Percentiles rank a stretch among this genome's conserved stretches.
phyloP scores from a whole-genome alignment of 768 basidiomycete species.

The Termitomyces sp. region DNA sequence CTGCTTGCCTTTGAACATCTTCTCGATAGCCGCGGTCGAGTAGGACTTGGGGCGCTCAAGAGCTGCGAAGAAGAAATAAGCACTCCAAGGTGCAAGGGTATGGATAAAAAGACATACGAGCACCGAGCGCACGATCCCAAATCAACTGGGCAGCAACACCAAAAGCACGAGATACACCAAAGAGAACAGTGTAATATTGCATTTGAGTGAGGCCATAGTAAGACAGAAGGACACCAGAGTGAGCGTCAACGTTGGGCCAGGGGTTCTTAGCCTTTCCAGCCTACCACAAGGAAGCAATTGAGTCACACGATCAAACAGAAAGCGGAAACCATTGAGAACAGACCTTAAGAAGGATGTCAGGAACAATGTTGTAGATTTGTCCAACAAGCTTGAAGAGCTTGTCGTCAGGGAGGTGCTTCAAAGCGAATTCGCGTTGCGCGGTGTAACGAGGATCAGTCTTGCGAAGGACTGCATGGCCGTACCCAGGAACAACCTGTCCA shows the following conservation, averaged over 20 bases:
- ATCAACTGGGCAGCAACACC: slow-evolving; percentile 87
- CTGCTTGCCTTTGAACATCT: slow-evolving; percentile 65
- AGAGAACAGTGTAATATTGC: slow-evolving; percentile 96
- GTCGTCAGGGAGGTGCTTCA: slow-evolving; percentile 81
- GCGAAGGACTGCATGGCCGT: slow-evolving; percentile 81
- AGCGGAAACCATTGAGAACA: background rate
- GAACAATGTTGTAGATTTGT: slow-evolving; percentile 84
- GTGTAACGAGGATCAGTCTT: slow-evolving; percentile 93
- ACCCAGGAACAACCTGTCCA: slow-evolving; percentile 93
- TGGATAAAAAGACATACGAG: slow-evolving; percentile 52
- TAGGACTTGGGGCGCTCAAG: slow-evolving; percentile 92
- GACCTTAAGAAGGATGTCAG: slow-evolving; percentile 83
- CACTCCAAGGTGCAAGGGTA: background rate
- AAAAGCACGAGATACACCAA: slow-evolving; percentile 94
- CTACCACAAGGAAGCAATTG: slow-evolving; percentile 25
- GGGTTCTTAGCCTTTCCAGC: slow-evolving; percentile 93
- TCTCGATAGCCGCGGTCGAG: slow-evolving; percentile 73
- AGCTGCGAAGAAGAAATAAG: slow-evolving; percentile 33
- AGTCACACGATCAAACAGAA: slow-evolving; percentile 1
- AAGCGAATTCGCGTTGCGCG: slow-evolving; percentile 85
- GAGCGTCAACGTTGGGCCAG: slow-evolving; percentile 97
- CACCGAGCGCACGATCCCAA: slow-evolving; percentile 91
- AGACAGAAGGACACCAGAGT: slow-evolving; percentile 86
- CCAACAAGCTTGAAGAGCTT: slow-evolving; percentile 93
- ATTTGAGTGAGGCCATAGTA: slow-evolving; percentile 86